These are phyloP conservation scores for Termitomyces sp. DNA, from an alignment of 768 basidiomycete genomes.

Conservation along the genomic window DNA sequence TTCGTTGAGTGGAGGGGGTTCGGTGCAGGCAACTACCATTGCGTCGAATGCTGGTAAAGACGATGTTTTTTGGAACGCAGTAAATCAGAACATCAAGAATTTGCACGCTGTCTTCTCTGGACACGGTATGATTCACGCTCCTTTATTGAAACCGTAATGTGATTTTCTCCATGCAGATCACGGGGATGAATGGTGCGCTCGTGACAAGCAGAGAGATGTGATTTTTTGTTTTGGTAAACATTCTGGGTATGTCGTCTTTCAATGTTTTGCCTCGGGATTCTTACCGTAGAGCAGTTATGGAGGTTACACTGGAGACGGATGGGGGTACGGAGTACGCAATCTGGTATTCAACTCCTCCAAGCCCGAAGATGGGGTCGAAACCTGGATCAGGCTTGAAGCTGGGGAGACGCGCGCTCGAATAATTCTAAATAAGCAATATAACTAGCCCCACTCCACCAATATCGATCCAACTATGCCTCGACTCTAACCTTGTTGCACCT, in stretches of 20 bases:
- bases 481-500: background rate
- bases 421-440: constrained; percentile 38
- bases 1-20: constrained; percentile 40
- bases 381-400: constrained; percentile 61
- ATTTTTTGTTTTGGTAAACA: constrained; percentile 79
- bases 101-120: constrained; percentile 66
- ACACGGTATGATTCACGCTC: constrained; percentile 42
- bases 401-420: constrained; percentile 55
- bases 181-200: constrained; percentile 76
- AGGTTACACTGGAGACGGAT: constrained; percentile 46
- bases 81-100: constrained; percentile 57
- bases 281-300: constrained; percentile 47
- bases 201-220: constrained; percentile 54
- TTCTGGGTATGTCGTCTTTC: constrained; percentile 46
- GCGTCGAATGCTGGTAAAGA: constrained; percentile 40
- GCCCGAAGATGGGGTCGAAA: constrained; percentile 43
- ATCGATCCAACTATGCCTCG: background rate
- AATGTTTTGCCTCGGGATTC: background rate
- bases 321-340: constrained; percentile 67
- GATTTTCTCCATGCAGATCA: constrained; percentile 42
- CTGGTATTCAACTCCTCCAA: constrained; percentile 49
- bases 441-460: background rate
- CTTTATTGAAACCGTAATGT: background rate
- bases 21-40: constrained; percentile 51
- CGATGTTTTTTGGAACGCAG: constrained; percentile 54